These are phyloP conservation scores for Phascolomyces articulosus DNA, from an alignment of 371 early-diverging fungal species.

Conservation along the genomic window DNA sequence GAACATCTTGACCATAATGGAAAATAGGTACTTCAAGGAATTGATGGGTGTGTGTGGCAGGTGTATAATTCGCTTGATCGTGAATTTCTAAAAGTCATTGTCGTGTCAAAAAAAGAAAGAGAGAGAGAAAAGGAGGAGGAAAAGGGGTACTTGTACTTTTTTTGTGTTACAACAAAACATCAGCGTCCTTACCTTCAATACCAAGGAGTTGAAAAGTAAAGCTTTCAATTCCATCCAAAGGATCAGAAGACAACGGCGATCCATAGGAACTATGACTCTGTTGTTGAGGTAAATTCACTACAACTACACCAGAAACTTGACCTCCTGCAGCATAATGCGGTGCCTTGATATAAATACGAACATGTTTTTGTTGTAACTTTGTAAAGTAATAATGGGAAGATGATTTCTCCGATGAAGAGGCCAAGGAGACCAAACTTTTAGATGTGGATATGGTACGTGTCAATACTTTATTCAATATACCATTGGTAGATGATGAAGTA, in stretches of 20 bases:
- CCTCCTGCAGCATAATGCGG: slow-evolving; percentile 38
- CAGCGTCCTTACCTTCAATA: slow-evolving; percentile 33
- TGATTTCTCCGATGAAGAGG: slow-evolving; percentile 15
- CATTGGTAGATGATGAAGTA: not conserved
- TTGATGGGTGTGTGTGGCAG: slow-evolving; percentile 14
- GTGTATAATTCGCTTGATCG: slow-evolving; percentile 12
- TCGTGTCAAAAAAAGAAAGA: not conserved
- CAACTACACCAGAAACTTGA: slow-evolving; percentile 26
- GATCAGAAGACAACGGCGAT: slow-evolving; percentile 1
- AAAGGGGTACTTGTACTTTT: too few species aligned
- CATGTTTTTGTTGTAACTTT: slow-evolving; percentile 19
- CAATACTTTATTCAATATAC: not conserved
- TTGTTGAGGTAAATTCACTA: slow-evolving; percentile 15
- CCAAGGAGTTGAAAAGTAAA: slow-evolving; percentile 19
- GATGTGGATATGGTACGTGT: slow-evolving; percentile 3
- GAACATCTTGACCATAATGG: slow-evolving; percentile 1
- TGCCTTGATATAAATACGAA: slow-evolving; percentile 32
- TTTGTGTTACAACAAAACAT: too few species aligned
- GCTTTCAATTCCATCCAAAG: slow-evolving; percentile 11
- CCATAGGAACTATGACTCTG: not conserved
- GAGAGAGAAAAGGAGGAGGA: not conserved
- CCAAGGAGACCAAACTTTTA: slow-evolving; percentile 5
- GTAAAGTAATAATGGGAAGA: not conserved
- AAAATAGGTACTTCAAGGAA: slow-evolving; percentile 17
- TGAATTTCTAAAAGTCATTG: slow-evolving; percentile 11